A percentile compares a stretch with the other conserved stretches of the same genome.
phyloP scores from a whole-genome alignment of 2,329 filamentous ascomycete genomes.

The Trichoderma sp. region DNA sequence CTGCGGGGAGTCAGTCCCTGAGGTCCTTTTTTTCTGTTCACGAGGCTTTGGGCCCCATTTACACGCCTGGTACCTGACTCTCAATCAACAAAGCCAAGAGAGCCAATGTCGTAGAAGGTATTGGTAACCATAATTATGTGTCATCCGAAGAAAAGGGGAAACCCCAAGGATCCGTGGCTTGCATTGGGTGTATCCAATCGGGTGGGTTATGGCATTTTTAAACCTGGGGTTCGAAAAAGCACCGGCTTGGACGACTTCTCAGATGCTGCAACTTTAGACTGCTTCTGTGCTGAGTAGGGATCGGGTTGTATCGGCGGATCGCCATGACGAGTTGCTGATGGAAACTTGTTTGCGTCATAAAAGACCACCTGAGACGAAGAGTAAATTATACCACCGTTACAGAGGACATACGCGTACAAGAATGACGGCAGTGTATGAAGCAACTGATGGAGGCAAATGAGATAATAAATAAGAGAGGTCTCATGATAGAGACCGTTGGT shows the following conservation, averaged over 20 bases:
- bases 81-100: background rate
- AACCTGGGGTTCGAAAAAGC: conserved; percentile 8
- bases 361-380: background rate
- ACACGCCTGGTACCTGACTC: background rate
- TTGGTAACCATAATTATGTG: background rate
- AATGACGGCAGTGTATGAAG: background rate
- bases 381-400: background rate
- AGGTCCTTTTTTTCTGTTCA: background rate
- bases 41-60: background rate
- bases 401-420: background rate
- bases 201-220: background rate
- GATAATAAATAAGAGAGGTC: background rate
- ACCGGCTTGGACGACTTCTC: background rate
- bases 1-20: background rate
- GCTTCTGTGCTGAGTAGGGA: background rate
- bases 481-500: background rate
- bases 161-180: background rate
- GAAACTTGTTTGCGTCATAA: background rate
- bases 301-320: background rate
- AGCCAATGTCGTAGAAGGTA: background rate
- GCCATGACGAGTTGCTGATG: background rate
- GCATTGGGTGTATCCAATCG: background rate
- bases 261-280: background rate
- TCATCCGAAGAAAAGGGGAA: background rate
- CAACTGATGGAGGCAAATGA: background rate